Evolutionary conservation across 164 flowering plant genomes (phyloP).

Genomic region (Houttuynia cordata): DNA sequence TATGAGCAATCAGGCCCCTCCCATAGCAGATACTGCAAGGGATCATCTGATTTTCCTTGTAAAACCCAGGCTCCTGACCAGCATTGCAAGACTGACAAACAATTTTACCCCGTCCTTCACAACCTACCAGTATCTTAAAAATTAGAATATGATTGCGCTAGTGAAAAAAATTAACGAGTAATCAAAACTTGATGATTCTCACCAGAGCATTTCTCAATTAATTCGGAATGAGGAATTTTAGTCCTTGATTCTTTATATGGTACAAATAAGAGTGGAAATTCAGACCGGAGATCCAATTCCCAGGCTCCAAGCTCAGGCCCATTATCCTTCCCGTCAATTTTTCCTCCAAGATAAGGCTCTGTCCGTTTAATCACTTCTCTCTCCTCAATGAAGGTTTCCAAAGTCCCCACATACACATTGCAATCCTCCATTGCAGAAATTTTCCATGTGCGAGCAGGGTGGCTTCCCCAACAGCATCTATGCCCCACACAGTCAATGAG

Average conservation of each 20-base stretch:
- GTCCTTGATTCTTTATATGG: constrained; percentile 50
- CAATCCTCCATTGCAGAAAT: constrained; percentile 88
- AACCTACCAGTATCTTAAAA: constrained; percentile 34
- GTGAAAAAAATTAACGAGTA: no score
- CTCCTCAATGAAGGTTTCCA: constrained; percentile 86
- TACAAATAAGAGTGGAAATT: constrained; percentile 70
- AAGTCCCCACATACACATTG: constrained; percentile 94
- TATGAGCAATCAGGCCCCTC: constrained; percentile 85
- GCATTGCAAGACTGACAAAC: constrained; percentile 66
- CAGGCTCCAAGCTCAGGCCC: constrained; percentile 71
- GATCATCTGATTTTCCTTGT: constrained; percentile 67
- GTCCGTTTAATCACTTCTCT: constrained; percentile 55
- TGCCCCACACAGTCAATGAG: constrained; percentile 94
- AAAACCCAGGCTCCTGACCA: constrained; percentile 63
- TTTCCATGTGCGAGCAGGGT: constrained; percentile 95
- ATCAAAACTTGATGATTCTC: no score
- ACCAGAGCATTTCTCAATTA: constrained; percentile 77
- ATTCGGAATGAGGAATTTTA: constrained; percentile 73
- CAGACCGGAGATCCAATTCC: constrained; percentile 87
- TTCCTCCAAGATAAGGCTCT: constrained; percentile 55
- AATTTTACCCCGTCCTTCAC: constrained; percentile 71
- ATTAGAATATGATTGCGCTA: neutral
- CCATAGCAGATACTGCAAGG: constrained; percentile 69
- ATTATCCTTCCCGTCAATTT: constrained; percentile 50
- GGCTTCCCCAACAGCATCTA: constrained; percentile 98